Percentiles rank a stretch among this genome's conserved stretches.
phyloP scores from a whole-genome alignment of 352 stramenopile genomes.

The Phytophthora sp. region DNA sequence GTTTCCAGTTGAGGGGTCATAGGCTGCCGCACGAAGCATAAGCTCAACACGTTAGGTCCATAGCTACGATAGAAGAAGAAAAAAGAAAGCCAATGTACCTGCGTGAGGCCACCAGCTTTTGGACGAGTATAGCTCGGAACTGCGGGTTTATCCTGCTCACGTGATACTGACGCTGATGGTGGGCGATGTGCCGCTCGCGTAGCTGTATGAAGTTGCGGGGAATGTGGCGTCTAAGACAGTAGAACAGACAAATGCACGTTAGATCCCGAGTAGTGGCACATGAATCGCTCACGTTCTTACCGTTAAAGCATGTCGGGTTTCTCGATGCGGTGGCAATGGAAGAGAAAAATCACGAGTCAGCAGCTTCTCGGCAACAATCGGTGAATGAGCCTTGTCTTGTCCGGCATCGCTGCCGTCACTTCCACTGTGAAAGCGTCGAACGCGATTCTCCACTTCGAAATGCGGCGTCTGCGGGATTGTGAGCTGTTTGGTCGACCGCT shows the following conservation, averaged over 20 bases:
- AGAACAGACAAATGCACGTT: neutral
- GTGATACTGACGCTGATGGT: constrained; percentile 31
- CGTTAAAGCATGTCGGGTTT: constrained; percentile 32
- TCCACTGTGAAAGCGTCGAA: constrained; percentile 43
- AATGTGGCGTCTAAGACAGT: constrained; percentile 23
- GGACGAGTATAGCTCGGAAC: constrained; percentile 31
- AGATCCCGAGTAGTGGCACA: neutral
- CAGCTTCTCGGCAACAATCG: constrained; percentile 48
- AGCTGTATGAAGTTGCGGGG: constrained; percentile 54
- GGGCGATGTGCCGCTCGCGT: constrained; percentile 42
- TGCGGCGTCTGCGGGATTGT: constrained; percentile 78
- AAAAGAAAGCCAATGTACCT: constrained; percentile 34
- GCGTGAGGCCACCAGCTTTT: constrained; percentile 43
- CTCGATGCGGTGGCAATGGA: constrained; percentile 35
- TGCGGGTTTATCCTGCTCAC: constrained; percentile 33
- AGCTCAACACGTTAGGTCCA: neutral
- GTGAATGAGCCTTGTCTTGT: constrained; percentile 26
- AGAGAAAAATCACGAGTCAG: constrained; percentile 44
- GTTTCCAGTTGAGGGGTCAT: constrained; percentile 76
- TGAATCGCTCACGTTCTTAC: constrained; percentile 15
- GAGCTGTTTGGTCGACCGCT: constrained; percentile 82
- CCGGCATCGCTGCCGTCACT: constrained; percentile 26
- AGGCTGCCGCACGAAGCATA: constrained; percentile 38
- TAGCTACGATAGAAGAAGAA: neutral
- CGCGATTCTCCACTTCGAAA: constrained; percentile 64